phyloP scores from a whole-genome alignment of 1,139 yeast genomes.

The Taphrina flavorubra region DNA sequence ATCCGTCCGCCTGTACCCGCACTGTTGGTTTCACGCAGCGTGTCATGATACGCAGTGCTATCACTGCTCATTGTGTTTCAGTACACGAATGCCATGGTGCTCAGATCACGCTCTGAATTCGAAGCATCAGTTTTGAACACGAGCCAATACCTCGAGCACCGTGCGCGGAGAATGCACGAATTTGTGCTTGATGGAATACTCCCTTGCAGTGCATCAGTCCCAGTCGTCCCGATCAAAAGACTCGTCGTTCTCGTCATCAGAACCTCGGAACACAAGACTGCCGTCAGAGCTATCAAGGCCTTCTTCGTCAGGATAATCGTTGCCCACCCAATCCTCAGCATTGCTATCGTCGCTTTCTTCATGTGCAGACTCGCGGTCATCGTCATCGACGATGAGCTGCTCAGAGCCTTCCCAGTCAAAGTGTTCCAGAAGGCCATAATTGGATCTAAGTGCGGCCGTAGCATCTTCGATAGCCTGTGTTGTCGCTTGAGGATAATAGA shows the following conservation, averaged over 20 bases:
- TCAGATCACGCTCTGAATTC: neutral
- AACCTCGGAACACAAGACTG: constrained; percentile 1
- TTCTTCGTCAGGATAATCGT: constrained; percentile 39
- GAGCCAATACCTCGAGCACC: neutral
- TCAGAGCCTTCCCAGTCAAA: constrained; percentile 31
- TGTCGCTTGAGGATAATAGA: constrained; percentile 35
- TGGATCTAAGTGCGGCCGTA: constrained; percentile 13
- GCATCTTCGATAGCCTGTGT: constrained; percentile 31
- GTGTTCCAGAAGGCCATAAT: constrained; percentile 36
- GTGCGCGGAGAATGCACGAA: neutral
- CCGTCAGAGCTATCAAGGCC: neutral
- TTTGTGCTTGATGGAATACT: too few relatives aligned
- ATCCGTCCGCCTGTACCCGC: neutral
- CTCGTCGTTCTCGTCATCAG: constrained; percentile 20
- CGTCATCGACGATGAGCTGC: constrained; percentile 26
- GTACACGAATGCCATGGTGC: neutral
- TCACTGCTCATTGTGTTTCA: neutral
- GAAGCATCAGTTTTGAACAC: too few relatives aligned
- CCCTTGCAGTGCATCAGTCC: neutral
- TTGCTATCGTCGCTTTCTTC: constrained; percentile 33
- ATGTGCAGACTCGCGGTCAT: constrained; percentile 11
- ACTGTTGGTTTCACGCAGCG: neutral
- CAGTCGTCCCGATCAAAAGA: constrained; percentile 13
- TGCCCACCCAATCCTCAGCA: constrained; percentile 33
- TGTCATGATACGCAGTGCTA: neutral